A percentile compares a stretch with the other conserved stretches of the same genome.
Evolutionary conservation across 257 asterid species (phyloP).

Genomic region (Primulina huaijiensis): DNA sequence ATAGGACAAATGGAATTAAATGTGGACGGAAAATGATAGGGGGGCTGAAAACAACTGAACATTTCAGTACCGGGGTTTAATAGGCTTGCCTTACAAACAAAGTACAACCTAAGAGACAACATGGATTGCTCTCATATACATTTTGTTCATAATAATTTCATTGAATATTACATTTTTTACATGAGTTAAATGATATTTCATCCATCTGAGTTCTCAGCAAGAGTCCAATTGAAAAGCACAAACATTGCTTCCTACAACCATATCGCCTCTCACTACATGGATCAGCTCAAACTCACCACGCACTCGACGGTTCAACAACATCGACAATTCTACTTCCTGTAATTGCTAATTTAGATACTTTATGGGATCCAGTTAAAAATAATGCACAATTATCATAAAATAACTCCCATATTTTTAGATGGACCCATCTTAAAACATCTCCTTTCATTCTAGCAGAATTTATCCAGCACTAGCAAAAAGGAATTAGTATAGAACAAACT

Average conservation of each 20-base stretch:
- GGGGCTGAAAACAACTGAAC: neutral
- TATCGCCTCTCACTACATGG: neutral
- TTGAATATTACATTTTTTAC: neutral
- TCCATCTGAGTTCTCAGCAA: neutral
- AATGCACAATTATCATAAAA: neutral
- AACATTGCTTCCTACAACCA: neutral
- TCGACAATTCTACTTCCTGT: neutral
- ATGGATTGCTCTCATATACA: too few relatives aligned
- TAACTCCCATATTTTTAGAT: neutral
- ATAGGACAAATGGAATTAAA: neutral
- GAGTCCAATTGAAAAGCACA: neutral
- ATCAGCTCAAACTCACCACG: neutral
- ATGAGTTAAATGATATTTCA: neutral
- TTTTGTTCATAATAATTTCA: too few relatives aligned
- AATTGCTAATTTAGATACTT: neutral
- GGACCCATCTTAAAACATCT: neutral
- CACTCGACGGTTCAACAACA: neutral
- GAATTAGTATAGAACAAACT: too few relatives aligned
- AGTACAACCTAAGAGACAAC: too few relatives aligned
- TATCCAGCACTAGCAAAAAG: neutral
- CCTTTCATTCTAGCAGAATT: neutral
- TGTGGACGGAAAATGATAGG: neutral
- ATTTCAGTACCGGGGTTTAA: neutral
- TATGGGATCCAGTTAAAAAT: neutral
- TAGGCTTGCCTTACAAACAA: neutral